Evolutionary conservation across 2,329 filamentous ascomycete species (phyloP).

Genomic region (Aspergillus aculeatus): DNA sequence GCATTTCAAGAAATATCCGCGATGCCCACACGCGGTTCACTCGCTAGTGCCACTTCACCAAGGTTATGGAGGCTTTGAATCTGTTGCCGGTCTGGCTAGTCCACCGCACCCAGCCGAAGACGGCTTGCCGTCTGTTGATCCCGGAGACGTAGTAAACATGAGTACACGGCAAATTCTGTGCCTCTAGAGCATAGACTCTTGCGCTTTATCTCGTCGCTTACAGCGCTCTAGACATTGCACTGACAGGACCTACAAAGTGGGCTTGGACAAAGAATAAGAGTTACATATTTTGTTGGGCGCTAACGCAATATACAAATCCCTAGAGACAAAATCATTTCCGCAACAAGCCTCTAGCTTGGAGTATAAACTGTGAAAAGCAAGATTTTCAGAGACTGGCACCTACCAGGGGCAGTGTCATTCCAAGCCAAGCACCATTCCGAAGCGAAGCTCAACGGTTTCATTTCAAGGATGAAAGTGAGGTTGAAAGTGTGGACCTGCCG

Average conservation of each 20-base stretch:
- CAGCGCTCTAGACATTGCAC: no score
- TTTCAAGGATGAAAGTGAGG: slow-evolving; percentile 8
- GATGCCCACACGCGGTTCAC: no score
- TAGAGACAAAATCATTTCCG: slow-evolving; percentile 31
- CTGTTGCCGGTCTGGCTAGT: no score
- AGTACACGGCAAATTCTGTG: no score
- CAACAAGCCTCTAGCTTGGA: slow-evolving; percentile 24
- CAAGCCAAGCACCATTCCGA: slow-evolving; percentile 24
- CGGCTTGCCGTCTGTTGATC: no score
- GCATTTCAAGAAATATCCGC: no score
- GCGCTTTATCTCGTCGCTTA: no score
- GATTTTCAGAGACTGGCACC: slow-evolving; percentile 32
- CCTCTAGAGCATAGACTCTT: no score
- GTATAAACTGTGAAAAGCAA: slow-evolving; percentile 18
- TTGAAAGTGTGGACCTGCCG: slow-evolving; percentile 18
- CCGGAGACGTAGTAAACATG: no score
- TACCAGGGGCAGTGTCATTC: slow-evolving; percentile 39
- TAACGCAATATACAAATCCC: slow-evolving; percentile 22
- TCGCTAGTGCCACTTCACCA: no score
- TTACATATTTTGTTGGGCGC: slow-evolving; percentile 14
- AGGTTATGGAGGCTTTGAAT: no score
- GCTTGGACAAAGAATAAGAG: slow-evolving; percentile 1
- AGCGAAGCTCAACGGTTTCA: slow-evolving; percentile 16
- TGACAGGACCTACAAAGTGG: not conserved
- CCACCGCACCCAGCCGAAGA: no score